Evolutionary conservation across 2,329 filamentous ascomycete genomes (phyloP).

Genomic region (Venturia oleaginea): DNA sequence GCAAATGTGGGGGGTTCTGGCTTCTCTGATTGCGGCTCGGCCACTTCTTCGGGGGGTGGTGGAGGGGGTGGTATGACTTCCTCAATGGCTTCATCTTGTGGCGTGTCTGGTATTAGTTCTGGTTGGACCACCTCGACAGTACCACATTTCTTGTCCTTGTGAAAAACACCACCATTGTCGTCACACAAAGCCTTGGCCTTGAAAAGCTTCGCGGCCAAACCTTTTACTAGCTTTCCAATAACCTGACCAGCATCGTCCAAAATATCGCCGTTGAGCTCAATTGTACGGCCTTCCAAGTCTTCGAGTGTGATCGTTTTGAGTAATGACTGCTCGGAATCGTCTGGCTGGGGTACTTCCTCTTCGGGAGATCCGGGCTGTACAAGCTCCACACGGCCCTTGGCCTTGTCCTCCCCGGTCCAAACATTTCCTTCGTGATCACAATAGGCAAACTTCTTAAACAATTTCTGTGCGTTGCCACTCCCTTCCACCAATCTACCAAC

Average conservation of each 20-base stretch:
- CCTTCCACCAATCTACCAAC: slow-evolving; percentile 42
- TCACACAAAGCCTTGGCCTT: slow-evolving; percentile 8
- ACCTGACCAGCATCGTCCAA: slow-evolving; percentile 46
- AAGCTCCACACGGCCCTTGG: background rate
- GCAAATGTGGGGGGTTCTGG: slow-evolving; percentile 40
- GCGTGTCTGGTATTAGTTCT: slow-evolving; percentile 19
- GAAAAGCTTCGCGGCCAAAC: background rate
- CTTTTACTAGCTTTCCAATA: slow-evolving; percentile 31
- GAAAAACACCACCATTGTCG: slow-evolving; percentile 4
- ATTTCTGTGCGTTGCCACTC: slow-evolving; percentile 40
- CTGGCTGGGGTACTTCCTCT: background rate
- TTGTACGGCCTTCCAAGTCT: slow-evolving; percentile 38
- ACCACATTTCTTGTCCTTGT: slow-evolving; percentile 4
- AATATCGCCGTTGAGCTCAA: slow-evolving; percentile 46
- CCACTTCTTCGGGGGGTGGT: background rate
- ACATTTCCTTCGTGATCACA: slow-evolving; percentile 49
- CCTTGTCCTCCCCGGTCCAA: slow-evolving; percentile 45
- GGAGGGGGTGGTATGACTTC: slow-evolving; percentile 14
- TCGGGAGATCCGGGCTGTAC: background rate
- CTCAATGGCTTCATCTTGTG: slow-evolving; percentile 20
- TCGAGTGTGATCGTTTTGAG: slow-evolving; percentile 16
- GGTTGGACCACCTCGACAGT: slow-evolving; percentile 33
- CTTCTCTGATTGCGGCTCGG: slow-evolving; percentile 13
- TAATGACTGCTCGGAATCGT: background rate
- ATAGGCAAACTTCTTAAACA: slow-evolving; percentile 41